A percentile compares a stretch with the other conserved stretches of the same genome.
Evolutionary conservation across 2,329 filamentous ascomycete genomes (phyloP).

Genomic region (Neofusicoccum ribis): DNA sequence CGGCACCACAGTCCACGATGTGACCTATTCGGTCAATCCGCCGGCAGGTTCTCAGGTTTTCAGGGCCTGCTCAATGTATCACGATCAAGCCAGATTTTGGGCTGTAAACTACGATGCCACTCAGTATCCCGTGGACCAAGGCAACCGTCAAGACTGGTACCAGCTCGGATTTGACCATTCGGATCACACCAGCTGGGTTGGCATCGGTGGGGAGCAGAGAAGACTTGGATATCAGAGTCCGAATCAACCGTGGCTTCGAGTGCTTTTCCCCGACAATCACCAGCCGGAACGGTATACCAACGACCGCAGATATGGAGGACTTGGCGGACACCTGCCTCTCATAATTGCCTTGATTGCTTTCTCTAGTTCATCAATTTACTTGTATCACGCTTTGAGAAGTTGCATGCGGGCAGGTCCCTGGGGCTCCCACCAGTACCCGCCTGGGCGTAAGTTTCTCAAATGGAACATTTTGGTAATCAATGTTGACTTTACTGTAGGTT

Average conservation of each 20-base stretch:
- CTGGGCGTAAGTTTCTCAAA: conserved; percentile 25
- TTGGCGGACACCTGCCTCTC: conserved; percentile 35
- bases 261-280: conserved; percentile 12
- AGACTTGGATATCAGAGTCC: background rate
- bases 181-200: background rate
- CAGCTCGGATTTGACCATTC: conserved; percentile 1
- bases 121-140: background rate
- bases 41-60: background rate
- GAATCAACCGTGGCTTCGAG: background rate
- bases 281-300: background rate
- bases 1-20: background rate
- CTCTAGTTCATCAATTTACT: conserved; percentile 22
- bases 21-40: background rate
- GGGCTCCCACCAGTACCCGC: conserved; percentile 20
- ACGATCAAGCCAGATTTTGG: conserved; percentile 6
- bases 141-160: background rate
- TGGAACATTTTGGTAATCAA: too few species aligned
- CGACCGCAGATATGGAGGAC: conserved; percentile 23
- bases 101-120: conserved; percentile 11
- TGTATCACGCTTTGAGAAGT: conserved; percentile 23
- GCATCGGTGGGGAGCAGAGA: background rate
- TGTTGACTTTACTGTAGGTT: background rate
- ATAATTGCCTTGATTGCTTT: conserved; percentile 34
- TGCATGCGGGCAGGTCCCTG: conserved; percentile 27
- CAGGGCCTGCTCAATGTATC: background rate